Base-by-base conservation (phyloP, 306 rosid genomes). In the Carpinus viminea region DNA sequence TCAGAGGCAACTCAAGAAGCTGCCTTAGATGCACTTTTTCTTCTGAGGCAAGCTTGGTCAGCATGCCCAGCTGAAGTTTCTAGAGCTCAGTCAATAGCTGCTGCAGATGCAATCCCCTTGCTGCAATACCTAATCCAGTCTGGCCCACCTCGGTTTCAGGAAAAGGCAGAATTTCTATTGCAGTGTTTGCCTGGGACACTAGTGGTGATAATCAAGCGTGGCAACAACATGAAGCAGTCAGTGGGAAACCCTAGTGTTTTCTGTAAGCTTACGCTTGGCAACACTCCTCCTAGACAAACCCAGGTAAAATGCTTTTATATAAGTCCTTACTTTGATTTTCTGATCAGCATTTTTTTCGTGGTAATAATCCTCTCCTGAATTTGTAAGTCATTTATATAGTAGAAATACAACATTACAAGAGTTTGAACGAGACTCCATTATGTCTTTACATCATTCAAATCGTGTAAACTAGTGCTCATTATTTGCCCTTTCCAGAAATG, bases 11-110 rank as follows among this genome's bases (percentile, higher is more conserved):
- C 97, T 78, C 99, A 96, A 79, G 99, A 96, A 90, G 98, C 98
- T 73, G 96, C 98, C 21, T 83, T 96, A 84, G 98, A 96, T 72
- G 90, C 98, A 16, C 97, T 96, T 48, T 96, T 96, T 85, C 92
- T 96, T 82, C 93, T 96, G 31, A 86, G 98, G 79, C 99, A 96
- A 96, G 99, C 99, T 83, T 96, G 99, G 99, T 93, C 98, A 51
- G 99, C 99, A 24, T 96, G 98, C 81, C 97, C 99, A 2, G 99
- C 97, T 17, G 99, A 96, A 79, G 92, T 96, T 80, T 96, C 99
- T 56, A 89, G 96, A 84, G 92, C 97, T 83, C 99, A 96, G 89
- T 96, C 99, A 71, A 84, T 93, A 77, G 98, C 97, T 46, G 98
- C 99, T 72, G 98, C 99, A 0, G 99, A 96, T 81, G 98, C 99